Percentiles rank a stretch among this genome's conserved stretches.
phyloP scores from a whole-genome alignment of 1,284 basidiomycete species.

The Inonotus obliquus region DNA sequence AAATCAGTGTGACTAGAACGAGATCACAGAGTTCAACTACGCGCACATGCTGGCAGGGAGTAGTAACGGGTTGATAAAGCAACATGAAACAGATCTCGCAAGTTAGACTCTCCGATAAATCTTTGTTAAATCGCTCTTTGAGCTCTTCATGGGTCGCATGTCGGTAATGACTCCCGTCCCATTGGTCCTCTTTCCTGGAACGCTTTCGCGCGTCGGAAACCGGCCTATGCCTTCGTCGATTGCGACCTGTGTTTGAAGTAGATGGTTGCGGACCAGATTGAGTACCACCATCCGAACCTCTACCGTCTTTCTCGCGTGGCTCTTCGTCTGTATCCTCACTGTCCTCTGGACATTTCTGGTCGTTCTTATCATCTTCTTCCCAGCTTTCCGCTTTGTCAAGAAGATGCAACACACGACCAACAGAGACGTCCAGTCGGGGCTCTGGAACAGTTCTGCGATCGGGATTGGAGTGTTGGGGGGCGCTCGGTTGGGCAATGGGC shows the following conservation, averaged over 20 bases:
- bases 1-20: constrained; percentile 1
- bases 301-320: constrained; percentile 9
- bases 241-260: not conserved
- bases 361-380: constrained; percentile 61
- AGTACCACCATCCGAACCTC: not conserved
- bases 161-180: constrained; percentile 21
- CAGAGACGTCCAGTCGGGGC: constrained; percentile 50
- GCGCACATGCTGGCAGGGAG: constrained; percentile 89
- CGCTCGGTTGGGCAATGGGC: constrained; percentile 19
- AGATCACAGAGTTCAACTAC: constrained; percentile 7
- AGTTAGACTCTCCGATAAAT: constrained; percentile 68
- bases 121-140: constrained; percentile 52
- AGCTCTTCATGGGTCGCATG: constrained; percentile 13
- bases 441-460: constrained; percentile 20
- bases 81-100: constrained; percentile 91
- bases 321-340: constrained; percentile 9
- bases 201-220: constrained; percentile 3
- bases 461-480: constrained; percentile 8
- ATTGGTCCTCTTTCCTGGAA: constrained; percentile 1
- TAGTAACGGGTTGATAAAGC: constrained; percentile 83
- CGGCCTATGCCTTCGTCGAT: not conserved
- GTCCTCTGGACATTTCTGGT: constrained; percentile 32
- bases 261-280: not conserved
- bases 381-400: constrained; percentile 31
- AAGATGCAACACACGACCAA: constrained; percentile 56